phyloP scores from a whole-genome alignment of 306 rosid species.

The Oemleria cerasiformis region DNA sequence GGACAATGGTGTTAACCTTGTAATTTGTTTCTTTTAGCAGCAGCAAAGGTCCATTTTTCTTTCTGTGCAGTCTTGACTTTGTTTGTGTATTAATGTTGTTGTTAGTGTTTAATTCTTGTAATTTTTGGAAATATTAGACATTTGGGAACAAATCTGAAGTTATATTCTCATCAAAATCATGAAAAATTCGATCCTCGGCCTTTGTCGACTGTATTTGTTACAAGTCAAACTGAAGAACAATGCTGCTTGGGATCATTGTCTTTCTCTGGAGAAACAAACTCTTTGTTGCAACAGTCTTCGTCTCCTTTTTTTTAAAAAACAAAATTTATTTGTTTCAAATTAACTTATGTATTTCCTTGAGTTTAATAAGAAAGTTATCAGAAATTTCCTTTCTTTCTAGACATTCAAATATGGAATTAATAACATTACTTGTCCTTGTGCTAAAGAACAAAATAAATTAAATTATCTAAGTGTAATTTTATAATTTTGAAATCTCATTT shows the following conservation, averaged over 20 bases:
- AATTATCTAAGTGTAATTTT: background rate
- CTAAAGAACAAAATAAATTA: background rate
- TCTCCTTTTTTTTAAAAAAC: background rate
- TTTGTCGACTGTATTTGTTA: no score
- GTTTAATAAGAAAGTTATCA: no score
- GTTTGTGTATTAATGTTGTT: background rate
- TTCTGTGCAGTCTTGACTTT: conserved; percentile 10
- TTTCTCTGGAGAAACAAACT: background rate
- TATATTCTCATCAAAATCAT: no score
- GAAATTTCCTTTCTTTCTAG: background rate
- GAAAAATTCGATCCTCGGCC: no score
- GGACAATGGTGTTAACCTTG: conserved; percentile 22
- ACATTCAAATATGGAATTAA: background rate
- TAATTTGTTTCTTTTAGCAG: conserved; percentile 27
- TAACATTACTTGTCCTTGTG: background rate
- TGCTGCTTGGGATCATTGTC: background rate
- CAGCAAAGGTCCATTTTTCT: conserved; percentile 18
- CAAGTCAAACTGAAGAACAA: no score
- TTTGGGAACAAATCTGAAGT: no score
- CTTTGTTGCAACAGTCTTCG: background rate
- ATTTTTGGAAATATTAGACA: no score
- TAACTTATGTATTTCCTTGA: background rate
- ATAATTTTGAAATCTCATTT: background rate
- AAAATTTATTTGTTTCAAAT: background rate
- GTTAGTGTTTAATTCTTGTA: background rate